Evolutionary conservation across 305 asterid genomes (phyloP), one percentile per base, ranked within the genome.

Genomic region (Plantago coronopus): DNA sequence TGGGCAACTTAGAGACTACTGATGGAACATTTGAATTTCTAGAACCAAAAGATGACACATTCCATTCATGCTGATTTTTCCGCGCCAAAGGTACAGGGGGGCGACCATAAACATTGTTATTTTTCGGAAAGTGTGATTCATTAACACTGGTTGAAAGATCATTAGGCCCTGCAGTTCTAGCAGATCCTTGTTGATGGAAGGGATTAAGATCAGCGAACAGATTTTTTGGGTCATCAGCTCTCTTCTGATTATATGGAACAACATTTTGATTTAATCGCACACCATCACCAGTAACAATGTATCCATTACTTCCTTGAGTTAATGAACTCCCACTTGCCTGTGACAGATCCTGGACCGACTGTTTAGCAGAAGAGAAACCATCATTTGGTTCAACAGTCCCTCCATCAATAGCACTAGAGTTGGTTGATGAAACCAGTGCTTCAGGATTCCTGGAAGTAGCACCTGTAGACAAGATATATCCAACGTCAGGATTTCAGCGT

Each of bases 141-240:
- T 81, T 84, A 67, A 78, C 77, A 68, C 75, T 80, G 66, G 80
- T 84, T 48, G 72, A 66, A 67, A 73, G 77, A 69, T 74, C 79
- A 63, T 76, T 85, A 67, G 82, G 85, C 69, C 68, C 66, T 48
- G 74, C 71, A 68, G 75, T 62, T 65, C 80, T 88, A 63, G 84
- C 91, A 59, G 96, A 75, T 64, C 86, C 95, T 80, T 90, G 88
- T 59, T 81, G 66, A 66, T 79, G 97, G 82, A 94, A 94, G 17
- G 99, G 97, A 72, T 94, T 94, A 51, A 94, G 96, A 73, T 94
- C 97, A 25, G 97, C 85, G 76, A 90, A 94, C 53, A 88, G 95
- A 83, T 86, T 68, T 67, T 74, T 86, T 34, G 93, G 85, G 79
- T 86, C 97, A 58, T 86, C 93, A 27, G 89, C 45, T 67, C 65